Evolutionary conservation across 2,329 filamentous ascomycete species (phyloP).

Genomic region (Lizonia empirigonia): DNA sequence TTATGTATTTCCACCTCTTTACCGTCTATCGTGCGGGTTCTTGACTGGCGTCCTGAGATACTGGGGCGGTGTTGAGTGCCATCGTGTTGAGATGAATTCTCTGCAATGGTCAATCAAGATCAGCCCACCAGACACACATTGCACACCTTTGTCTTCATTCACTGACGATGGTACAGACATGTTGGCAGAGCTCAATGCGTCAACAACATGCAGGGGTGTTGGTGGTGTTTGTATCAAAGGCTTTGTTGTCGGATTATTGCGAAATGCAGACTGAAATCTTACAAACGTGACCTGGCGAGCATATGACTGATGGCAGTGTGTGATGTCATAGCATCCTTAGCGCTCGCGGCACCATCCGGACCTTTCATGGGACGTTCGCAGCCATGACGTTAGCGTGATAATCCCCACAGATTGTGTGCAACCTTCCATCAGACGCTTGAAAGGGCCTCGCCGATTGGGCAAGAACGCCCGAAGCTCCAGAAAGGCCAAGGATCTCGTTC

Average conservation of each 20-base stretch:
- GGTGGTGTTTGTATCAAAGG: not conserved
- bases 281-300: not conserved
- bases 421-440: not conserved
- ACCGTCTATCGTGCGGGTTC: conserved; percentile 23
- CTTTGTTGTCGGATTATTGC: not conserved
- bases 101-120: not conserved
- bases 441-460: not conserved
- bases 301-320: conserved; percentile 1
- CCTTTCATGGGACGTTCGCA: not conserved
- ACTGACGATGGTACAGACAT: conserved; percentile 19
- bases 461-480: not conserved
- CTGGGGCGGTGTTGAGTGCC: conserved; percentile 7
- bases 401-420: not conserved
- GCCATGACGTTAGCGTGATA: conserved; percentile 8
- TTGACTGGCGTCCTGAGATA: conserved; percentile 3
- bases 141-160: conserved; percentile 18
- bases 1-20: conserved; percentile 34
- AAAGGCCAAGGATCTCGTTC: not conserved
- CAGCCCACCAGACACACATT: too few relatives aligned
- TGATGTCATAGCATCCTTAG: conserved; percentile 12
- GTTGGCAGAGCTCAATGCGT: not conserved
- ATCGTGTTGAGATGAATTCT: conserved; percentile 5
- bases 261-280: not conserved
- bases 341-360: not conserved
- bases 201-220: not conserved